Percentiles rank a stretch among this genome's conserved stretches.
Evolutionary conservation across 2,329 filamentous ascomycete genomes (phyloP).

Genomic region (Nothopassalora personata): DNA sequence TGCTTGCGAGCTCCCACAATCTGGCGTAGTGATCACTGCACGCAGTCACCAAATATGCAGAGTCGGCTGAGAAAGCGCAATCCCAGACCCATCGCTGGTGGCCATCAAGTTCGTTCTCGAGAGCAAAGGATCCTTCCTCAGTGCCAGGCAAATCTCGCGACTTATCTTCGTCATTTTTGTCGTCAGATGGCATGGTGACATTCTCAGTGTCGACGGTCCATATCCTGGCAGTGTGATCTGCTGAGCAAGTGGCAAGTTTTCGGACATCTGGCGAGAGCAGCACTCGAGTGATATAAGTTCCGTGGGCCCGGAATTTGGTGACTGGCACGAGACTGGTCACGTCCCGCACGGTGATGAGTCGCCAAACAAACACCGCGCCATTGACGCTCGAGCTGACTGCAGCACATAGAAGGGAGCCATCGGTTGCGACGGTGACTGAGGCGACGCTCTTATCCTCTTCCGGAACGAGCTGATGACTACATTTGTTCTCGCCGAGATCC

Average conservation of each 20-base stretch:
- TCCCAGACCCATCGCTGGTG: conserved; percentile 98
- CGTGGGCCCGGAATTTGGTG: conserved; percentile 84
- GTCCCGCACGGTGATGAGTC: conserved; percentile 77
- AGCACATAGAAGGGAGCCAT: conserved; percentile 86
- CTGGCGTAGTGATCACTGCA: conserved; percentile 91
- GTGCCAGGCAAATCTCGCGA: conserved; percentile 14
- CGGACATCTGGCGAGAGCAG: conserved; percentile 90
- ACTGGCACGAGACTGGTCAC: conserved; percentile 79
- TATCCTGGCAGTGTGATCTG: conserved; percentile 91
- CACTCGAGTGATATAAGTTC: conserved; percentile 87
- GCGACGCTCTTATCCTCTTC: conserved; percentile 92
- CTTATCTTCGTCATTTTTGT: conserved; percentile 16
- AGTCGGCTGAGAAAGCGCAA: conserved; percentile 90
- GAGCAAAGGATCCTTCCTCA: conserved; percentile 58
- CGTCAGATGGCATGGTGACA: conserved; percentile 12
- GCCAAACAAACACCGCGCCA: conserved; percentile 98
- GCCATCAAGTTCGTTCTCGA: conserved; percentile 80
- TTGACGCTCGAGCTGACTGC: conserved; percentile 68
- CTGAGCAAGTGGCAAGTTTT: conserved; percentile 87
- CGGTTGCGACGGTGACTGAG: conserved; percentile 91
- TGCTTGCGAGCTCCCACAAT: conserved; percentile 80
- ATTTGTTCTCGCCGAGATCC: conserved; percentile 96
- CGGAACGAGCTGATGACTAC: conserved; percentile 90
- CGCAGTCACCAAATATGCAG: conserved; percentile 85
- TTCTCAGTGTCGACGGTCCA: conserved; percentile 76